Percentiles rank a stretch among this genome's conserved stretches.
phyloP scores from a whole-genome alignment of 2,329 filamentous ascomycete genomes.

The Exophiala lecanii-corni region DNA sequence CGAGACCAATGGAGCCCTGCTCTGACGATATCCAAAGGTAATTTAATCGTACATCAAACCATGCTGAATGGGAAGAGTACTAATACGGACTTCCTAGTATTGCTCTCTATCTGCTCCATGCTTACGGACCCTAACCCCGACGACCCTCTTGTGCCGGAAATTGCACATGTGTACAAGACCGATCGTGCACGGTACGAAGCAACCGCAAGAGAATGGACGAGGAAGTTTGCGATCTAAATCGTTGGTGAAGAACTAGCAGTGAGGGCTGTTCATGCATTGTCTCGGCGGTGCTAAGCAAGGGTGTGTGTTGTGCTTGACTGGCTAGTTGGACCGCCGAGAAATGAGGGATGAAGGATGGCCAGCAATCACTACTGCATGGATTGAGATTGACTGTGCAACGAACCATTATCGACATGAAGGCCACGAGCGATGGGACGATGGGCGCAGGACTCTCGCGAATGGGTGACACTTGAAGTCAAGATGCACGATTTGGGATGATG shows the following conservation, averaged over 20 bases:
- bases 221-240: conserved; percentile 90
- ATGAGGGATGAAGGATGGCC: too few relatives aligned
- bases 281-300: conserved; percentile 3
- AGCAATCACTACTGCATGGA: conserved; percentile 9
- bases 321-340: not conserved
- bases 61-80: not conserved
- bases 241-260: too few relatives aligned
- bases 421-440: conserved; percentile 20
- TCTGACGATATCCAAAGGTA: conserved; percentile 97
- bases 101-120: conserved; percentile 99
- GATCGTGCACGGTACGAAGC: conserved; percentile 94
- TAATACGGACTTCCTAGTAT: conserved; percentile 54
- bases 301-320: not conserved
- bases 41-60: conserved; percentile 20
- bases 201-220: conserved; percentile 95
- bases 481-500: conserved; percentile 24
- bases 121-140: conserved; percentile 98
- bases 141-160: conserved; percentile 96
- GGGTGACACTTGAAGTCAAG: conserved; percentile 11
- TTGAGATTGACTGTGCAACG: not conserved
- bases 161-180: conserved; percentile 99
- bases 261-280: too few relatives aligned
- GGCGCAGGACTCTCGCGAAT: conserved; percentile 16
- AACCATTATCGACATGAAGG: conserved; percentile 7
- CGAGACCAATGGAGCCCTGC: conserved; percentile 99